Conservation (phyloP, 192 early-diverging fungal genomes). For the Mortierella claussenii region DNA sequence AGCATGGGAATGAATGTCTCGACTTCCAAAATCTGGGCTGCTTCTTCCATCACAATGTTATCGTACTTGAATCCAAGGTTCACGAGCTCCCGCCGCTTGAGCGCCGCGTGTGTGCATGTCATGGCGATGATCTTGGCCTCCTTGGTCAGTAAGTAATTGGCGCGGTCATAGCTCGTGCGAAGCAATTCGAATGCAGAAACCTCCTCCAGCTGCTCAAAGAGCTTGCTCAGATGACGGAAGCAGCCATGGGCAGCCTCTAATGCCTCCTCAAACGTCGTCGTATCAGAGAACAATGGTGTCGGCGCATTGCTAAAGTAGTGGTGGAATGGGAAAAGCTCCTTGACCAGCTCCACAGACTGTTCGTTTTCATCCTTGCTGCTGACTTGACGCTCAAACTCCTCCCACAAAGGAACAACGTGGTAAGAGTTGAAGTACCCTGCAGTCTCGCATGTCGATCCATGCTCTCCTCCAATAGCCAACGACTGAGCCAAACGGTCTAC, state of each 20-base stretch:
- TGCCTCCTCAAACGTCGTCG: constrained; percentile 59
- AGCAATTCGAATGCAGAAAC: constrained; percentile 96
- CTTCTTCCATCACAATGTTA: constrained; percentile 97
- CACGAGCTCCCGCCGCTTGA: constrained; percentile 89
- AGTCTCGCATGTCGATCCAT: constrained; percentile 93
- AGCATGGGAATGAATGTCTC: constrained; percentile 95
- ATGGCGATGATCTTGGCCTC: constrained; percentile 97
- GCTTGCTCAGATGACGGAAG: constrained; percentile 77
- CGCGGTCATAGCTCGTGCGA: constrained; percentile 77
- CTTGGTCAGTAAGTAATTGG: constrained; percentile 93
- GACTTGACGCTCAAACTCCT: constrained; percentile 22
- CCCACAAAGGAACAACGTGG: constrained; percentile 83
- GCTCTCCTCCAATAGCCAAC: constrained; percentile 82
- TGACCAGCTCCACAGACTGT: constrained; percentile 53
- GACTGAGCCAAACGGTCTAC: constrained; percentile 84
- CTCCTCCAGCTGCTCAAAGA: constrained; percentile 92
- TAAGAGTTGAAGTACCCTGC: constrained; percentile 89
- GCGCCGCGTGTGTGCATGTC: constrained; percentile 96
- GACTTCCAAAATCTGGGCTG: constrained; percentile 94
- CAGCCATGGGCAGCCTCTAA: constrained; percentile 79
- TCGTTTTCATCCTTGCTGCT: constrained; percentile 16
- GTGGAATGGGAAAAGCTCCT: constrained; percentile 82
- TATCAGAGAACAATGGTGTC: constrained; percentile 73
- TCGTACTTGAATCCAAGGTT: constrained; percentile 94
- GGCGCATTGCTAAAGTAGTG: constrained; percentile 80